Base-by-base conservation (phyloP, 129 eudicot genomes). In the Tagetes erecta region DNA sequence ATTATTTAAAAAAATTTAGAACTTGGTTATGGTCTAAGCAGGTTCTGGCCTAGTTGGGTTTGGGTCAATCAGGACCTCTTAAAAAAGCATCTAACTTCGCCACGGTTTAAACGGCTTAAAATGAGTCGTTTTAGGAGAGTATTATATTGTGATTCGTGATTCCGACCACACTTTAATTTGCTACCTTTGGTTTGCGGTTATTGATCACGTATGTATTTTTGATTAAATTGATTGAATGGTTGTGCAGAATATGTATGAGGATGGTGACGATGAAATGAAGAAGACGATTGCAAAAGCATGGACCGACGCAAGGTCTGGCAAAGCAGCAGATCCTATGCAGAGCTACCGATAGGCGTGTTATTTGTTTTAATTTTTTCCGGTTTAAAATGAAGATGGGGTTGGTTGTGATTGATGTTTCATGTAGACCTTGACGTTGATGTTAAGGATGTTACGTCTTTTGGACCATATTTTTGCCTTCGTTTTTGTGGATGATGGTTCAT, bases 211-310 rank as follows among this genome's bases (percentile, higher is more conserved):
- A 2, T 31, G 30, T 33, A 3, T 60, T 73, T 68, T 20, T 46
- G 4, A 76, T 41, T 4, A 55, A 72, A 6, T 4, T 47, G 65
- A 27, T n/a, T 41, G 69, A 38, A 57, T 74, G 57, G 5, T 67
- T 79, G 40, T 81, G 83, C 86, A 93, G 98, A 90, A 93, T 73
- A 90, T 93, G 98, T 93, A 93, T 4, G 97, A 90, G 76, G 97
- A 90, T 6, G 98, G 98, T 1, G 98, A 93, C 37, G 98, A 93
- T 57, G 97, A 93, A 0, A 90, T 90, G 98, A 93, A 93, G 77
- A 76, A 82, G 75, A 90, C 98, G 40, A 94, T 94, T 67, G 98
- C 97, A 1, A 86, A 94, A 76, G 98, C 98, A 4, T 90, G 98
- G 98, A 88, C 89, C 0, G 97, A 94, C 80, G 96, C 96, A 20